These are phyloP conservation scores for Haplosporangium sp. DNA, from an alignment of 371 early-diverging fungal species.

Conservation along the genomic window DNA sequence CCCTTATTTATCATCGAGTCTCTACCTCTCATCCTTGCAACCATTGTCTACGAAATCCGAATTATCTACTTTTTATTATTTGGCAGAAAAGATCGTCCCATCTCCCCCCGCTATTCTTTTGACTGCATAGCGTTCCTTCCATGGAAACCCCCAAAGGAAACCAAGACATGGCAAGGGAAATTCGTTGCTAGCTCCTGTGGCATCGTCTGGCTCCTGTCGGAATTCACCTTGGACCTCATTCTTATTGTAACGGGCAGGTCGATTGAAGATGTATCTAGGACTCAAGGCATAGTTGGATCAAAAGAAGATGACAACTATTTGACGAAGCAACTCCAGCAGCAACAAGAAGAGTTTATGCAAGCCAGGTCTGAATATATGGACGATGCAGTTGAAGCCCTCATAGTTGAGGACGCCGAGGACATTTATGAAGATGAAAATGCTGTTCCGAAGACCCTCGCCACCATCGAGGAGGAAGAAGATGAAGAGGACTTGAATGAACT, in stretches of 20 bases:
- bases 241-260: slow-evolving; percentile 7
- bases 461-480: neutral
- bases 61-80: slow-evolving; percentile 28
- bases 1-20: slow-evolving; percentile 28
- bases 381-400: neutral
- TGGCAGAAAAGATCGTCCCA: slow-evolving; percentile 8
- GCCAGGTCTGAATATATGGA: neutral
- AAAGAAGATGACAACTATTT: slow-evolving; percentile 1
- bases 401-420: neutral
- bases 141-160: slow-evolving; percentile 16
- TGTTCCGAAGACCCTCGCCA: neutral
- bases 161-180: slow-evolving; percentile 19
- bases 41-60: slow-evolving; percentile 20
- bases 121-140: slow-evolving; percentile 21
- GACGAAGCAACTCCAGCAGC: neutral
- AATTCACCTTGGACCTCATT: slow-evolving; percentile 26
- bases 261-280: slow-evolving; percentile 2
- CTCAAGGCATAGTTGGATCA: neutral
- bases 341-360: neutral
- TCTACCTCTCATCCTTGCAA: slow-evolving; percentile 29
- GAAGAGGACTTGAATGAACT: neutral
- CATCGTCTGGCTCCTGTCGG: slow-evolving; percentile 32
- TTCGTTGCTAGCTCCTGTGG: slow-evolving; percentile 25
- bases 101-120: slow-evolving; percentile 17
- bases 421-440: neutral